Percentiles rank a stretch among this genome's conserved stretches.
Conservation (phyloP, 2,329 filamentous ascomycete genomes). For the Aschersonia sp. region DNA sequence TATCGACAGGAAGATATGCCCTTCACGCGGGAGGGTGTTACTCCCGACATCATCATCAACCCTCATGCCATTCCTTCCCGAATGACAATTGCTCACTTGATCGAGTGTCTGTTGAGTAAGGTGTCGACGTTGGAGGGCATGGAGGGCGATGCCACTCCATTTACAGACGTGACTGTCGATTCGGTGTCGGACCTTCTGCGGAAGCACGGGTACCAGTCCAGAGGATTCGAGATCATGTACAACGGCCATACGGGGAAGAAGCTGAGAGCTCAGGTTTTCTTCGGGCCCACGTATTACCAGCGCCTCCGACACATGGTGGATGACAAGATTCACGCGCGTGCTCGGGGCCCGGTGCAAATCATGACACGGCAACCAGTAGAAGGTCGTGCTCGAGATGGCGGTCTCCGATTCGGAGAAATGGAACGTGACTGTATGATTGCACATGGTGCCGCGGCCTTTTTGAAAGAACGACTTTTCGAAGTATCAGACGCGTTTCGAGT, state of each 20-base stretch:
- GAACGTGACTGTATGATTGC: slow-evolving; percentile 99
- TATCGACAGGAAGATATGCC: slow-evolving; percentile 99
- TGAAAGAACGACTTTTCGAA: slow-evolving; percentile 95
- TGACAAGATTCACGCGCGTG: slow-evolving; percentile 99
- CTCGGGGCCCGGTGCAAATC: slow-evolving; percentile 91
- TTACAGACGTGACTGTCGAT: slow-evolving; percentile 94
- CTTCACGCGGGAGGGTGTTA: slow-evolving; percentile 81
- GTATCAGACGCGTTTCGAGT: slow-evolving; percentile 97
- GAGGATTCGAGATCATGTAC: slow-evolving; percentile 97
- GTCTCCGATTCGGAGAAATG: slow-evolving; percentile 99
- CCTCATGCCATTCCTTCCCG: slow-evolving; percentile 98
- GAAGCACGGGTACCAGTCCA: slow-evolving; percentile 86
- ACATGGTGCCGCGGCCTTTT: slow-evolving; percentile 91
- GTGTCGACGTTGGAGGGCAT: slow-evolving; percentile 85
- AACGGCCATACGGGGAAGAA: slow-evolving; percentile 95
- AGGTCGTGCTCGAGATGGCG: slow-evolving; percentile 94
- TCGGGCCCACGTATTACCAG: slow-evolving; percentile 97
- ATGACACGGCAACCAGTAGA: slow-evolving; percentile 94
- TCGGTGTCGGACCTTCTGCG: slow-evolving; percentile 76
- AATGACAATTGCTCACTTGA: slow-evolving; percentile 99
- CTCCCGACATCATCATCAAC: slow-evolving; percentile 96
- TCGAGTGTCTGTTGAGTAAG: slow-evolving; percentile 95
- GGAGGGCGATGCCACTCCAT: slow-evolving; percentile 94
- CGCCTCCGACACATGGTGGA: slow-evolving; percentile 98
- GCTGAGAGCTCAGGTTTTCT: slow-evolving; percentile 85